These are phyloP conservation scores for Aspergillus ostianus DNA, from an alignment of 495 filamentous ascomycete genomes.

Conservation along the genomic window DNA sequence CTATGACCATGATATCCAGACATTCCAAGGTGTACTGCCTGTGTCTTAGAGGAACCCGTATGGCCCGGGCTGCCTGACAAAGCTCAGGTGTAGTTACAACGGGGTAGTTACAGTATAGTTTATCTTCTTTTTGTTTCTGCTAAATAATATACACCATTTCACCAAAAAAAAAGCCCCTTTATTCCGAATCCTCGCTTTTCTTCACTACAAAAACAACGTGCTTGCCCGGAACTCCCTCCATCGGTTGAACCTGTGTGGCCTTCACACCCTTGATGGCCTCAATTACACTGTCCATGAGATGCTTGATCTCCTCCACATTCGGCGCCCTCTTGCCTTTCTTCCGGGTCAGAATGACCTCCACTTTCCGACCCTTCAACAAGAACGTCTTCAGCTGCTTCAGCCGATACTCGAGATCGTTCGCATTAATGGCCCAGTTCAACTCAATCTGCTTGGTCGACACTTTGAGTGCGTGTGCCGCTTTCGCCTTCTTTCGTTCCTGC, in stretches of 20 bases:
- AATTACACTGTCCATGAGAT: conserved; percentile 39
- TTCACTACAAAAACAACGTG: conserved; percentile 38
- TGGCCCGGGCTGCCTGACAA: too few species aligned
- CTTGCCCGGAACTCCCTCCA: conserved; percentile 46
- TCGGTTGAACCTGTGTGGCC: conserved; percentile 36
- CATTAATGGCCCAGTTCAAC: conserved; percentile 78
- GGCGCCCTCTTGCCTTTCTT: conserved; percentile 44
- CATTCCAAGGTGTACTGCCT: too few species aligned
- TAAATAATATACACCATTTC: neutral
- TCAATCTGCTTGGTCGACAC: conserved; percentile 65
- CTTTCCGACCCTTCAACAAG: conserved; percentile 59
- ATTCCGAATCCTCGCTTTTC: conserved; percentile 24
- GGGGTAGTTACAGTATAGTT: too few species aligned
- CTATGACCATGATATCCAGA: too few species aligned
- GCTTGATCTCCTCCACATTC: conserved; percentile 42
- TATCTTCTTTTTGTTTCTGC: too few species aligned
- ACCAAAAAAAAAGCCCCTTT: neutral
- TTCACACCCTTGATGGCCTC: conserved; percentile 35
- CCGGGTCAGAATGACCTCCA: conserved; percentile 58
- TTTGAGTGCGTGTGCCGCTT: conserved; percentile 34
- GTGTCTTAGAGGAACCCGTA: too few species aligned
- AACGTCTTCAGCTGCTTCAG: conserved; percentile 60
- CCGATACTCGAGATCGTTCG: conserved; percentile 62
- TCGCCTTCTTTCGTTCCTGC: conserved; percentile 41
- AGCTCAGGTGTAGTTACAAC: too few species aligned